Conservation (phyloP, 108 stramenopile species). For the Phaeodactylum tricornutum region DNA sequence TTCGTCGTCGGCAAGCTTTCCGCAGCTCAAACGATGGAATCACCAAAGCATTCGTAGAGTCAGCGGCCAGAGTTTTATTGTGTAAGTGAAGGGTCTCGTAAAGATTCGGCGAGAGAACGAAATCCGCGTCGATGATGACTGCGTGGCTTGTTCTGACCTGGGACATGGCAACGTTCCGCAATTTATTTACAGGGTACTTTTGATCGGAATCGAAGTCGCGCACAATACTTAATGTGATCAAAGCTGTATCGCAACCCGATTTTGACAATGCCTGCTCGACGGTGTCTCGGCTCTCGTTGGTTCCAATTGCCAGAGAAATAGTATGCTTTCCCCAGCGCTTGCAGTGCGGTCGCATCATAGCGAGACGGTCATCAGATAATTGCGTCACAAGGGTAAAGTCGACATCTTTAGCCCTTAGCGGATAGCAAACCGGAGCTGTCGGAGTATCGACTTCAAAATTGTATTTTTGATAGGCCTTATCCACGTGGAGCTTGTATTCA, state of each 20-base stretch:
- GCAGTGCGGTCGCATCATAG: conserved; percentile 49
- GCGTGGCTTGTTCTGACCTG: conserved; percentile 58
- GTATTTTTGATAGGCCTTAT: too few relatives aligned
- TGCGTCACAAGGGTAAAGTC: not conserved
- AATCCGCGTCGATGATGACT: conserved; percentile 83
- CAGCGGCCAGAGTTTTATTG: conserved; percentile 40
- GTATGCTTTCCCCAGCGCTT: too few relatives aligned
- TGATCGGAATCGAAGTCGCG: not conserved
- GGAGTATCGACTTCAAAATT: not conserved
- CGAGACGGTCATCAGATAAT: not conserved
- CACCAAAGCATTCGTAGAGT: conserved; percentile 49
- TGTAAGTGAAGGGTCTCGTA: conserved; percentile 31
- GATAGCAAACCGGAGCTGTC: not conserved
- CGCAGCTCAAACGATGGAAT: conserved; percentile 71
- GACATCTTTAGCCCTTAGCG: not conserved
- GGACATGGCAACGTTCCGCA: conserved; percentile 75
- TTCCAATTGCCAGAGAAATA: conserved; percentile 26
- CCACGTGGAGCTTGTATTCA: too few relatives aligned
- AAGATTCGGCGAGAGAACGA: conserved; percentile 63
- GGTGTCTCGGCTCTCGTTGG: conserved; percentile 7
- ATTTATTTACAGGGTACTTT: conserved; percentile 83
- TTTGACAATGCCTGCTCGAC: not conserved
- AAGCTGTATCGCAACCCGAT: not conserved
- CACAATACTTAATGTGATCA: not conserved
- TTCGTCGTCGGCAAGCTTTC: conserved; percentile 14